Conservation (phyloP, 2,329 filamentous ascomycete species). For the Aspergillus sclerotialis region DNA sequence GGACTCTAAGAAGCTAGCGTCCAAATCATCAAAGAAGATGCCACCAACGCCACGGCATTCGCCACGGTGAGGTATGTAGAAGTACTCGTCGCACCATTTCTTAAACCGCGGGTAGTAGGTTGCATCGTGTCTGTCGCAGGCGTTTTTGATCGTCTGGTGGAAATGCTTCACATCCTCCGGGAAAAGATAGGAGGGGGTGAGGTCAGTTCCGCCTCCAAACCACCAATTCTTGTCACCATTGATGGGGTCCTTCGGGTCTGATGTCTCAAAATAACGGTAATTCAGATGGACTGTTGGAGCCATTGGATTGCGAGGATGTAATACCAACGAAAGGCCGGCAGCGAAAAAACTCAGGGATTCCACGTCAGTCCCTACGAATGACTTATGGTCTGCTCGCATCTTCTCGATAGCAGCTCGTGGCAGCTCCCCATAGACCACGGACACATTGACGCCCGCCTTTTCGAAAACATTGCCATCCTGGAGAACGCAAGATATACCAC, state of each 20-base stretch:
- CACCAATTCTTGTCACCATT: constrained; percentile 71
- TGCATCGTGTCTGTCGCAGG: constrained; percentile 89
- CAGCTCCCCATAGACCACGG: constrained; percentile 86
- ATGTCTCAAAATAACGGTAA: constrained; percentile 97
- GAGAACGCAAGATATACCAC: constrained; percentile 87
- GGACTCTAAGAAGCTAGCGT: constrained; percentile 46
- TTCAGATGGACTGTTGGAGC: constrained; percentile 96
- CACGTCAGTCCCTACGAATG: constrained; percentile 65
- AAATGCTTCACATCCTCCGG: constrained; percentile 97
- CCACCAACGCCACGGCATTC: constrained; percentile 86
- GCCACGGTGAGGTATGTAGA: constrained; percentile 82
- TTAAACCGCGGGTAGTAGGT: constrained; percentile 92
- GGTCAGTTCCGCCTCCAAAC: constrained; percentile 92
- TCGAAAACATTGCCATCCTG: constrained; percentile 97
- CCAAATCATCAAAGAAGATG: constrained; percentile 98
- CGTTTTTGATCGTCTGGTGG: constrained; percentile 85
- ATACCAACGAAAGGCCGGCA: constrained; percentile 82
- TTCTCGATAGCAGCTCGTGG: constrained; percentile 80
- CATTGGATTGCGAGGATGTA: constrained; percentile 93
- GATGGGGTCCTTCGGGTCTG: constrained; percentile 69
- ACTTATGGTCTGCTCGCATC: constrained; percentile 94
- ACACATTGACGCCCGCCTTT: constrained; percentile 93
- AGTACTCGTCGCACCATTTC: constrained; percentile 97
- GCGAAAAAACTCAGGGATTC: constrained; percentile 92
- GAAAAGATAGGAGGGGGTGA: constrained; percentile 90